phyloP scores from a whole-genome alignment of 2,329 filamentous ascomycete genomes.

The Chaetomiaceae sp. region DNA sequence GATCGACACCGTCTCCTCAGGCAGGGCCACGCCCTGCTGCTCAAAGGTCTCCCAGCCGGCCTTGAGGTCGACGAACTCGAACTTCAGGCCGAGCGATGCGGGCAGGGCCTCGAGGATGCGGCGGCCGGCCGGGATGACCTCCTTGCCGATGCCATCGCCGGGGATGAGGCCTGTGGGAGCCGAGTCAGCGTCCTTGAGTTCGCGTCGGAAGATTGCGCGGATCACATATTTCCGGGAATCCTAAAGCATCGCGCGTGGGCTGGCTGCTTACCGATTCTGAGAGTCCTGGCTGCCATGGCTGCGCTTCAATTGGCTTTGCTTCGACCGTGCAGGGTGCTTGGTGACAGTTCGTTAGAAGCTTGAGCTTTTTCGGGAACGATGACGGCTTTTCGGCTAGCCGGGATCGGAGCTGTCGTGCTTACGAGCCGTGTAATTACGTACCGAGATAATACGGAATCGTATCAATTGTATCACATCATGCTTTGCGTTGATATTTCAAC shows the following conservation, averaged over 20 bases:
- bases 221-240: too few species aligned
- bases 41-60: constrained; percentile 94
- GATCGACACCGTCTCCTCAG: constrained; percentile 84
- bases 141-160: constrained; percentile 95
- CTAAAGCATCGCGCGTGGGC: not conserved
- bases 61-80: constrained; percentile 88
- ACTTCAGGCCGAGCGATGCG: constrained; percentile 83
- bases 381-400: constrained; percentile 1
- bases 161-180: constrained; percentile 74
- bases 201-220: not conserved
- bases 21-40: constrained; percentile 79
- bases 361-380: constrained; percentile 7
- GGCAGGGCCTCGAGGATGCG: constrained; percentile 90
- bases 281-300: constrained; percentile 58
- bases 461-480: too few species aligned
- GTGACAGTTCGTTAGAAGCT: not conserved
- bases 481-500: too few species aligned
- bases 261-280: constrained; percentile 58
- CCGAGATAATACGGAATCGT: too few species aligned
- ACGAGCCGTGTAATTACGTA: too few species aligned
- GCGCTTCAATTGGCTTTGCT: constrained; percentile 30
- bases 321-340: too few species aligned
- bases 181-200: not conserved
- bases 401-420: constrained; percentile 22
- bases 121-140: constrained; percentile 93